Evolutionary conservation across 2,329 filamentous ascomycete genomes (phyloP).

Genomic region (Neodidymelliopsis sp.): DNA sequence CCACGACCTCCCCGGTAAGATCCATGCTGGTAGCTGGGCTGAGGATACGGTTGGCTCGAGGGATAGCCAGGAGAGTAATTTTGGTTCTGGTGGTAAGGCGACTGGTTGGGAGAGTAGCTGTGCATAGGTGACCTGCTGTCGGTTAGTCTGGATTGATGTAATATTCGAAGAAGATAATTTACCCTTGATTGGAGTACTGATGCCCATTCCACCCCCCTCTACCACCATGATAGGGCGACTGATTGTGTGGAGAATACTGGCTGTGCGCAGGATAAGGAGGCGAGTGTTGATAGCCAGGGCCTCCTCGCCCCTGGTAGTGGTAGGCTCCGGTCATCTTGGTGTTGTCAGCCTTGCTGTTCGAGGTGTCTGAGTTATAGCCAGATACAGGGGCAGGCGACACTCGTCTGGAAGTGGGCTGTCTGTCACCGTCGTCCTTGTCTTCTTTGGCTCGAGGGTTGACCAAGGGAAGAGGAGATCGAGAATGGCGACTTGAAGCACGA

Average conservation of each 20-base stretch:
- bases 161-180: constrained; percentile 38
- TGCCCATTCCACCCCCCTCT: constrained; percentile 63
- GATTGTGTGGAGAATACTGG: constrained; percentile 67
- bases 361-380: constrained; percentile 42
- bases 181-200: constrained; percentile 58
- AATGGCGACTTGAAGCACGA: constrained; percentile 36
- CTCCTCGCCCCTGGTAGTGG: constrained; percentile 47
- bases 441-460: constrained; percentile 22
- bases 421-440: constrained; percentile 29
- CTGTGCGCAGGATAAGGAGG: constrained; percentile 65
- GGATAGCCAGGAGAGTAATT: constrained; percentile 55
- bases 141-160: constrained; percentile 28
- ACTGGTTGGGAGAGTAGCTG: constrained; percentile 65
- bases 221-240: constrained; percentile 65
- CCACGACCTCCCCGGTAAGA: constrained; percentile 65
- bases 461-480: constrained; percentile 37
- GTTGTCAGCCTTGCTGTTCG: constrained; percentile 35
- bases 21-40: constrained; percentile 59
- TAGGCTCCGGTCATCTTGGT: constrained; percentile 48
- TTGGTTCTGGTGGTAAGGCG: constrained; percentile 60
- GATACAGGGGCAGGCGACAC: constrained; percentile 39
- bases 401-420: constrained; percentile 29
- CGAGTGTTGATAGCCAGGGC: constrained; percentile 63
- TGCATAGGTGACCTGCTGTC: constrained; percentile 53
- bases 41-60: constrained; percentile 61